A percentile compares a stretch with the other conserved stretches of the same genome.
phyloP scores from a whole-genome alignment of 2,329 filamentous ascomycete genomes.

The Cytospora leucostoma region DNA sequence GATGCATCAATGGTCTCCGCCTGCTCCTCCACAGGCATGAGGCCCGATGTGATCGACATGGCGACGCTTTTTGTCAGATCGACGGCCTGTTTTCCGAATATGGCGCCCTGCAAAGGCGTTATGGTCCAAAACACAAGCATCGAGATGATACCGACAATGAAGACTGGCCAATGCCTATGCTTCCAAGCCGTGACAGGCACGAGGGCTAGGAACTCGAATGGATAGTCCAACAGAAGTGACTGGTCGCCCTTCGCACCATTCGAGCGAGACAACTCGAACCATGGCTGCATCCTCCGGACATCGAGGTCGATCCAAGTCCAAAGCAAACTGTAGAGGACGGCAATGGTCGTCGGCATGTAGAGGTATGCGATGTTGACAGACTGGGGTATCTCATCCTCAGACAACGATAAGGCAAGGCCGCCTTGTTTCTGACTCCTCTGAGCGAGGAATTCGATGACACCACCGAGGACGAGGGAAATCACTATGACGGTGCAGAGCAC shows the following conservation, averaged over 20 bases:
- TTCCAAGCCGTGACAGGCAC: constrained; percentile 37
- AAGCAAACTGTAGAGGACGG: constrained; percentile 55
- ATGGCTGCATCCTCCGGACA: constrained; percentile 60
- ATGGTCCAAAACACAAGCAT: constrained; percentile 56
- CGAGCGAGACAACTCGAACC: constrained; percentile 54
- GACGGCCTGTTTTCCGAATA: constrained; percentile 47
- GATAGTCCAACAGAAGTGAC: constrained; percentile 57
- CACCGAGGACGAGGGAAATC: constrained; percentile 43
- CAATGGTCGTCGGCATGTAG: constrained; percentile 55
- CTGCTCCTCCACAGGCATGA: constrained; percentile 33
- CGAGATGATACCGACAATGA: constrained; percentile 49
- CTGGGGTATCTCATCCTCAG: constrained; percentile 38
- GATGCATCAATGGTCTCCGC: constrained; percentile 33
- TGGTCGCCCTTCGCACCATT: constrained; percentile 46
- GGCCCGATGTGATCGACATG: constrained; percentile 20
- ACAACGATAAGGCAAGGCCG: constrained; percentile 40
- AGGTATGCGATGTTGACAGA: constrained; percentile 45
- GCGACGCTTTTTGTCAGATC: constrained; percentile 15
- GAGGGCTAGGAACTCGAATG: constrained; percentile 41
- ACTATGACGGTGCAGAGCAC: constrained; percentile 42
- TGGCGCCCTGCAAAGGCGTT: constrained; percentile 57
- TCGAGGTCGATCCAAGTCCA: constrained; percentile 65
- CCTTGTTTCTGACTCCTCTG: constrained; percentile 42
- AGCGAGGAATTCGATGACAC: constrained; percentile 47
- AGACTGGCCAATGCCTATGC: constrained; percentile 55